Evolutionary conservation across 2,329 filamentous ascomycete species (phyloP), one percentile per base, ranked within the genome.

Genomic region (Orbilia brochopaga): DNA sequence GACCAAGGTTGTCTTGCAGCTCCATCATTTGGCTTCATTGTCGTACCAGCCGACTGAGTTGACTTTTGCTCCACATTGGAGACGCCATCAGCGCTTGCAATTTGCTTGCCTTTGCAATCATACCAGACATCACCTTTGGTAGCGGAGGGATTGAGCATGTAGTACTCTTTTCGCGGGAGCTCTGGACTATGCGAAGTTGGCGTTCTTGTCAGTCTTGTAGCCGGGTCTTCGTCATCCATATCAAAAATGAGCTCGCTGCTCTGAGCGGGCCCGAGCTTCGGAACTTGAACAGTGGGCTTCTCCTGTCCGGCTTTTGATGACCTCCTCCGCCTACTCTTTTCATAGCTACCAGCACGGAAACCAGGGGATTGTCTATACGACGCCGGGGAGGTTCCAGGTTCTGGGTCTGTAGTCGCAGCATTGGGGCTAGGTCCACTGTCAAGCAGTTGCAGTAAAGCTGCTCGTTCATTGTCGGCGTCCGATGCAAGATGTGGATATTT

Each of bases 211-310:
- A 55, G 35, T 30, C 21, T 59, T 1, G 55, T 48, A 27, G 46
- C 42, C 15, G 79, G 74, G 64, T 83, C 84, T 48, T 92, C 91
- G 40, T 95, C 92, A 67, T 96, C 93, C 92, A 97, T 97, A 74
- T 91, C 87, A 77, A 97, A 97, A 79, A 96, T 96, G 61, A 97
- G 83, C 75, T 97, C 92, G 40, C 83, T 84, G 0, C 63, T 84
- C 82, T 0, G 89, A 6, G 51, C 92, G 19, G 83, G 84, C 76
- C 87, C 91, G 0, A 88, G 83, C 61, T 86, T 87, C 50, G 94
- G 81, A 17, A 81, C 83, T 0, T 91, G 91, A 63, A 87, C 90
- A 57, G 85, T 83, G 0, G 83, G 82, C 70, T 86, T 86, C 73
- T 87, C 87, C 13, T 79, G 81, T 19, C 76, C 76, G 4, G 75